phyloP scores from a whole-genome alignment of 768 basidiomycete genomes.

The Lactarius indigo region DNA sequence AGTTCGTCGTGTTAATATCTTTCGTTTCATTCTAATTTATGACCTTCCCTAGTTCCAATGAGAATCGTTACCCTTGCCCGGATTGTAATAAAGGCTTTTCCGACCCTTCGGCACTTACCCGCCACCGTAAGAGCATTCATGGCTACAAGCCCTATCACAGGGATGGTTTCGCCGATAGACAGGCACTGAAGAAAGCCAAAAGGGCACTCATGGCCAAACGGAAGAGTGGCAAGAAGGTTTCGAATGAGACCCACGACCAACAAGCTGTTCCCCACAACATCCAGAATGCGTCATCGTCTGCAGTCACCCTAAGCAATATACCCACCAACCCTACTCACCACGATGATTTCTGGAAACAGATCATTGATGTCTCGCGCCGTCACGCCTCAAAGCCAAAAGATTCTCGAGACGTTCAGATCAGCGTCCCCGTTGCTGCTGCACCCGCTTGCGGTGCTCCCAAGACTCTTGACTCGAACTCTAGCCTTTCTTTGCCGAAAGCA shows the following conservation, averaged over 20 bases:
- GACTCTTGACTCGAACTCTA: not conserved
- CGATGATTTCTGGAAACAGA: slow-evolving; percentile 2
- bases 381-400: not conserved
- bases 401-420: not conserved
- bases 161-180: not conserved
- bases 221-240: not conserved
- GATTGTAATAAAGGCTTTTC: not conserved
- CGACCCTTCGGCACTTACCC: slow-evolving; percentile 8
- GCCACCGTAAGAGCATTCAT: slow-evolving; percentile 8
- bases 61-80: slow-evolving; percentile 2
- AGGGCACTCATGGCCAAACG: not conserved
- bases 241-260: not conserved
- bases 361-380: not conserved
- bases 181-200: not conserved
- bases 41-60: not conserved
- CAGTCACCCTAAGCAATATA: not conserved
- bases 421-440: not conserved
- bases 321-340: not conserved
- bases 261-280: not conserved
- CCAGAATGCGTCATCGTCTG: not conserved
- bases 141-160: slow-evolving; percentile 17
- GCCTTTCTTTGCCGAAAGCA: not conserved
- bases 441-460: not conserved
- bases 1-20: slow-evolving; percentile 6
- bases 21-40: not conserved